phyloP scores from a whole-genome alignment of 202 grass and related monocot species.

The Thinopyrum obtusiflorum region DNA sequence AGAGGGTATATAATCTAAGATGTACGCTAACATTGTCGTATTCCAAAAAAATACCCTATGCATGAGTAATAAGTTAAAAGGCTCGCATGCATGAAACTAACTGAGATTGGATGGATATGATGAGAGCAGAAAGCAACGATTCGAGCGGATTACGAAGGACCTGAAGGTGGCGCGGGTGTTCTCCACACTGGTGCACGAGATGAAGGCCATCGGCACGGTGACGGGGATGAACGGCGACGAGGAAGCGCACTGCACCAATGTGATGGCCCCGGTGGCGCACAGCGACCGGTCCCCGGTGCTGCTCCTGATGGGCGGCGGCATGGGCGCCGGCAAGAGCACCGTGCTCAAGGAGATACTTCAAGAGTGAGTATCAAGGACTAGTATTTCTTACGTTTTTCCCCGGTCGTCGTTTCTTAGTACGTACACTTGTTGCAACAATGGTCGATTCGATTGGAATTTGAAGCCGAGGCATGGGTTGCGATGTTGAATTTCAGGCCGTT shows the following conservation, averaged over 20 bases:
- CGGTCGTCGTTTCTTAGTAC: too few species aligned
- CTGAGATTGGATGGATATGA: neutral
- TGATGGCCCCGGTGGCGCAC: slow-evolving; percentile 69
- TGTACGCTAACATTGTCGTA: too few species aligned
- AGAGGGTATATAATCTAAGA: too few species aligned
- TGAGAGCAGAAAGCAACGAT: slow-evolving; percentile 62
- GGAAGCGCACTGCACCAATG: slow-evolving; percentile 39
- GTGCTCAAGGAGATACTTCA: slow-evolving; percentile 73
- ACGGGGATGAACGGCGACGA: neutral
- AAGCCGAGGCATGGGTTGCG: neutral
- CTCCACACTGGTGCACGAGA: slow-evolving; percentile 87
- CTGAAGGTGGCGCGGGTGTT: slow-evolving; percentile 83
- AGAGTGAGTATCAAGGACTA: slow-evolving; percentile 30
- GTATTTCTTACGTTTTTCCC: too few species aligned
- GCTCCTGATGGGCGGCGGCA: slow-evolving; percentile 88
- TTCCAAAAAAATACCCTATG: neutral
- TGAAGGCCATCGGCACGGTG: slow-evolving; percentile 75
- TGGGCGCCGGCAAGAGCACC: slow-evolving; percentile 95
- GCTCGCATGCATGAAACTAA: neutral
- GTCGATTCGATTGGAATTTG: too few species aligned
- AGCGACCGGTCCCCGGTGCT: slow-evolving; percentile 67
- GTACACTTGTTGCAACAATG: too few species aligned
- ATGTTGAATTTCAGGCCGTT: slow-evolving; percentile 38
- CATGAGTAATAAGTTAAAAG: neutral
- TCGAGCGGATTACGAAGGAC: slow-evolving; percentile 61